phyloP scores from a whole-genome alignment of 2,329 filamentous ascomycete genomes.

The Cladosporium sp. region DNA sequence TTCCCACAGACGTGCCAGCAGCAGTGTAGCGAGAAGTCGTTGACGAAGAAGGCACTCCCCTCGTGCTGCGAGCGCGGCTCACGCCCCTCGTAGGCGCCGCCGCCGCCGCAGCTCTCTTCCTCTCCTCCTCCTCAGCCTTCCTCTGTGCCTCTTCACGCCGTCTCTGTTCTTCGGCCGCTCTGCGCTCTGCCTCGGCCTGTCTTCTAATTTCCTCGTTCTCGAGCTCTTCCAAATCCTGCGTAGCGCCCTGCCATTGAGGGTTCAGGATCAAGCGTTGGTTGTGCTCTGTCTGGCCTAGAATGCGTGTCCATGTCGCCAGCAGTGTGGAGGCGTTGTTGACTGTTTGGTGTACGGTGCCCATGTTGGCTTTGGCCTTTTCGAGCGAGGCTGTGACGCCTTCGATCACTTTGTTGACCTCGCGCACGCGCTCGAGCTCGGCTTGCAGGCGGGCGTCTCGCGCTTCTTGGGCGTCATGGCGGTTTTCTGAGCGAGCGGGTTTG shows the following conservation, averaged over 20 bases:
- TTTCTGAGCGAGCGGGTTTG: slow-evolving; percentile 32
- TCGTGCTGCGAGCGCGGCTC: slow-evolving; percentile 35
- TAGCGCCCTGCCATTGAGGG: slow-evolving; percentile 85
- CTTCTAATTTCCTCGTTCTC: slow-evolving; percentile 76
- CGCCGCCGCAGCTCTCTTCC: slow-evolving; percentile 58
- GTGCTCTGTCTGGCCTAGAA: slow-evolving; percentile 95
- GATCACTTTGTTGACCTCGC: slow-evolving; percentile 84
- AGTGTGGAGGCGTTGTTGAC: slow-evolving; percentile 85
- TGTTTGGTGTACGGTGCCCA: slow-evolving; percentile 81
- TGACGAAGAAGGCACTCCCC: slow-evolving; percentile 31
- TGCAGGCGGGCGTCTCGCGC: slow-evolving; percentile 73
- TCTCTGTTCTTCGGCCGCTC: slow-evolving; percentile 75
- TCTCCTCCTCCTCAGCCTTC: slow-evolving; percentile 55
- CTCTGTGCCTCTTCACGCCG: slow-evolving; percentile 54
- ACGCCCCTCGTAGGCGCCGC: slow-evolving; percentile 38
- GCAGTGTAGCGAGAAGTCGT: slow-evolving; percentile 44
- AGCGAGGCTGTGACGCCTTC: slow-evolving; percentile 74
- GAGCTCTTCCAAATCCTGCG: slow-evolving; percentile 80
- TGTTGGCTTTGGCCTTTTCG: slow-evolving; percentile 72
- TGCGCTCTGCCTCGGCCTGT: slow-evolving; percentile 76
- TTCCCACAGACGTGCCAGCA: slow-evolving; percentile 50
- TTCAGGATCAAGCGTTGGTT: slow-evolving; percentile 91
- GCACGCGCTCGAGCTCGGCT: slow-evolving; percentile 78
- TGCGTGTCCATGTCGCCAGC: slow-evolving; percentile 92
- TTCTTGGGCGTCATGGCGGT: slow-evolving; percentile 60